These are phyloP conservation scores for Monilinia fructicola DNA, from an alignment of 2,329 filamentous ascomycete species.

Conservation along the genomic window DNA sequence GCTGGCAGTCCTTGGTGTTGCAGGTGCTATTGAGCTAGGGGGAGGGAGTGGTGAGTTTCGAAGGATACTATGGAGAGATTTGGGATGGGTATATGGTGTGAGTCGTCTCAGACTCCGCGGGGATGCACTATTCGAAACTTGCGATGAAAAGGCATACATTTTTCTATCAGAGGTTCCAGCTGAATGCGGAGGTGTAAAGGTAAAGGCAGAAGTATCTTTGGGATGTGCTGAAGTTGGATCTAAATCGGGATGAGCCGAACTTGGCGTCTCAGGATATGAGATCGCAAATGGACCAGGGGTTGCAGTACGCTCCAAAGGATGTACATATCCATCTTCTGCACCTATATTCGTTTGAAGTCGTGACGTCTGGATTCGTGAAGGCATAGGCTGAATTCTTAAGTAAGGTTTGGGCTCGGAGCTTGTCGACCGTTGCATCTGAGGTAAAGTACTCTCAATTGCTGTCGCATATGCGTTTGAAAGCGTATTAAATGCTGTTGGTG, in stretches of 20 bases:
- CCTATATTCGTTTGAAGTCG: conserved; percentile 38
- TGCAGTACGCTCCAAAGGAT: conserved; percentile 38
- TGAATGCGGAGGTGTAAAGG: conserved; percentile 41
- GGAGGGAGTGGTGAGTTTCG: conserved; percentile 65
- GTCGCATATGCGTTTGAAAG: conserved; percentile 64
- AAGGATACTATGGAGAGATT: conserved; percentile 61
- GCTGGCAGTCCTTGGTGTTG: conserved; percentile 53
- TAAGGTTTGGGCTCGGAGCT: conserved; percentile 44
- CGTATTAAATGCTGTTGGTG: conserved; percentile 64
- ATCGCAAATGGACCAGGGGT: conserved; percentile 40
- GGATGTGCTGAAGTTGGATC: conserved; percentile 28
- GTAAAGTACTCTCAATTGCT: conserved; percentile 59
- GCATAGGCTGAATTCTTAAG: conserved; percentile 40
- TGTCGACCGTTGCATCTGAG: conserved; percentile 43
- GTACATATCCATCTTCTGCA: conserved; percentile 28
- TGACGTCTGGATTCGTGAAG: conserved; percentile 26
- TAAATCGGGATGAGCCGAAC: conserved; percentile 32
- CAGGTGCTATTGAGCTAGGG: conserved; percentile 49
- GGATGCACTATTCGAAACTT: conserved; percentile 36
- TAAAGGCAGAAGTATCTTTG: conserved; percentile 32
- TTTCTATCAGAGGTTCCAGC: conserved; percentile 33
- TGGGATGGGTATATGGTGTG: conserved; percentile 59
- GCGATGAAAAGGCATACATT: conserved; percentile 36
- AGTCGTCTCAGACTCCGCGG: conserved; percentile 43
- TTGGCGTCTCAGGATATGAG: conserved; percentile 40